A percentile compares a stretch with the other conserved stretches of the same genome.
Evolutionary conservation across 2,329 filamentous ascomycete species (phyloP).

Genomic region (Atkinsonella hypoxylon): DNA sequence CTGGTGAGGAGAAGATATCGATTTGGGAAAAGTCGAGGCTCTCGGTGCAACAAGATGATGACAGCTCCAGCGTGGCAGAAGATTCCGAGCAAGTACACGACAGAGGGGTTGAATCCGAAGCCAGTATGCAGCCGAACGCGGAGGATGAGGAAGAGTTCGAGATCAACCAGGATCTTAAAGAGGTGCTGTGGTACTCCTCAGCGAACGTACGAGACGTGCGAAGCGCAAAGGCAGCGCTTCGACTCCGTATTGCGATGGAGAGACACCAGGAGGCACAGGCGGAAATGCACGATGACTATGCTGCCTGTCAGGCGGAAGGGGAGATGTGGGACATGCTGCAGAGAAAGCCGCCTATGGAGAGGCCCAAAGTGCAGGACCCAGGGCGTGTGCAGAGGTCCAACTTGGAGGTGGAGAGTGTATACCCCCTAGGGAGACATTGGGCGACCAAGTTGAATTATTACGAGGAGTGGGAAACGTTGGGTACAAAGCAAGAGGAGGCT

Average conservation of each 20-base stretch:
- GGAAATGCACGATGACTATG: slow-evolving; percentile 28
- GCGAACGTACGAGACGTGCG: slow-evolving; percentile 26
- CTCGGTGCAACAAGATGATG: background rate
- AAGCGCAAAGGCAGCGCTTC: slow-evolving; percentile 24
- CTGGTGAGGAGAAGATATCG: background rate
- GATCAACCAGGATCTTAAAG: slow-evolving; percentile 27
- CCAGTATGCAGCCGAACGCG: slow-evolving; percentile 5
- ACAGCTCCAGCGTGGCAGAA: background rate
- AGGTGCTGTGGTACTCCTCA: slow-evolving; percentile 30
- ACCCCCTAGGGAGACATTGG: slow-evolving; percentile 28
- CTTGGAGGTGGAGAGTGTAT: slow-evolving; percentile 23
- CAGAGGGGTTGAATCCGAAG: slow-evolving; percentile 7
- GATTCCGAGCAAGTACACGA: slow-evolving; percentile 10
- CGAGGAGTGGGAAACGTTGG: slow-evolving; percentile 31
- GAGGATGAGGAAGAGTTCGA: slow-evolving; percentile 17
- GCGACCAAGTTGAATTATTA: slow-evolving; percentile 22
- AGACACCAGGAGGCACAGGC: slow-evolving; percentile 31
- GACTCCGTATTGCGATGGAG: slow-evolving; percentile 28
- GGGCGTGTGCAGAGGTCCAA: slow-evolving; percentile 17
- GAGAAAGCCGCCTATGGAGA: slow-evolving; percentile 23
- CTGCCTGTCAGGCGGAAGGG: slow-evolving; percentile 28
- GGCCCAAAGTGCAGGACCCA: slow-evolving; percentile 19
- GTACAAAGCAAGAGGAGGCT: background rate
- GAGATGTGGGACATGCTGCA: slow-evolving; percentile 34
- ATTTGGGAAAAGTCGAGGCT: background rate